Conservation (phyloP, 208 protist species). For the Crithidia expoeki region DNA sequence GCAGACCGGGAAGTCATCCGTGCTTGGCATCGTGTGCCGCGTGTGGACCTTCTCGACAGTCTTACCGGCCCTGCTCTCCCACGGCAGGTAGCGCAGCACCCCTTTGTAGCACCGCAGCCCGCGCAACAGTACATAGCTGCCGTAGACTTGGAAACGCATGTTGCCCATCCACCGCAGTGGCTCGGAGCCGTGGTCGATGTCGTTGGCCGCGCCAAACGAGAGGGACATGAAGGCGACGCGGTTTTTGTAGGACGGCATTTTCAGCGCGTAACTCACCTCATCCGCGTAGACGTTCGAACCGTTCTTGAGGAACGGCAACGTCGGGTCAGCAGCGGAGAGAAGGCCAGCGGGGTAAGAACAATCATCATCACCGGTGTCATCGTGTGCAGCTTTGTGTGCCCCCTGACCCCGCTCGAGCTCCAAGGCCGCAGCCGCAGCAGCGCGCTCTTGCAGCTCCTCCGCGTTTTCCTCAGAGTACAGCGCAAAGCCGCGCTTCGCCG, state of each 20-base stretch:
- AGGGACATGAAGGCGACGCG: constrained; percentile 87
- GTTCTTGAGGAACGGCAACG: constrained; percentile 52
- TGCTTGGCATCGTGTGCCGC: constrained; percentile 43
- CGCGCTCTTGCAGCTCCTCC: constrained; percentile 34
- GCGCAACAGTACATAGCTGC: constrained; percentile 58
- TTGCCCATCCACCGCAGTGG: constrained; percentile 89
- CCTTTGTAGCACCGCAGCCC: constrained; percentile 60
- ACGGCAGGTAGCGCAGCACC: constrained; percentile 80
- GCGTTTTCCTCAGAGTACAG: constrained; percentile 28
- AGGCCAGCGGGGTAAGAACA: background rate
- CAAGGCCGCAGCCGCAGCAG: background rate
- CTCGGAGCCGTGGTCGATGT: constrained; percentile 87
- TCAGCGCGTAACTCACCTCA: constrained; percentile 38
- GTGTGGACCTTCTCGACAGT: constrained; percentile 65
- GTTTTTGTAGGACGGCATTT: constrained; percentile 47
- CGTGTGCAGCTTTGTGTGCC: background rate
- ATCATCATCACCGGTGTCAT: background rate
- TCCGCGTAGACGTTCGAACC: constrained; percentile 53
- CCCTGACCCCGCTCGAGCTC: background rate
- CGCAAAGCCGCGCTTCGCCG: constrained; percentile 31
- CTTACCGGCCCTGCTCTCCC: constrained; percentile 43
- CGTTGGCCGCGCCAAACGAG: constrained; percentile 83
- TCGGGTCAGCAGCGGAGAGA: constrained; percentile 14
- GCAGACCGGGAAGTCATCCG: constrained; percentile 56
- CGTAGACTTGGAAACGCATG: constrained; percentile 77